These are phyloP conservation scores for Chamaecrista fasciculata DNA, from an alignment of 306 rosid genomes.

Conservation along the genomic window DNA sequence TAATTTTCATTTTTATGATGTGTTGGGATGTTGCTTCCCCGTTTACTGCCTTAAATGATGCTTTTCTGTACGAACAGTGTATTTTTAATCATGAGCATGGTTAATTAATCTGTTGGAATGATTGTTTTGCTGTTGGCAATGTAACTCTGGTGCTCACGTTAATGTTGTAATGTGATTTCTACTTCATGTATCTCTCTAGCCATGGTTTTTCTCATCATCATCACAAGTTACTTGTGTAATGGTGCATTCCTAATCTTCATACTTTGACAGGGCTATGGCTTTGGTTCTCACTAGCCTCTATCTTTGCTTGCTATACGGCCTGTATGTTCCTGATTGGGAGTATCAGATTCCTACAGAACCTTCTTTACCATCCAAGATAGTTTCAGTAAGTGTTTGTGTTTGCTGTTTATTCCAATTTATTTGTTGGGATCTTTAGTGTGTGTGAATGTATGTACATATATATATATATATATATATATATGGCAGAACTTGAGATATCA, in stretches of 20 bases:
- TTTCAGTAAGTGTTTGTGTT: conserved; percentile 59
- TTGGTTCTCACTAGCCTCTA: conserved; percentile 54
- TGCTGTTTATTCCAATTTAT: background rate
- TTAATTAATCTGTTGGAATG: too few relatives aligned
- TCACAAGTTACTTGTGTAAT: background rate
- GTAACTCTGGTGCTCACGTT: background rate
- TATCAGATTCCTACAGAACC: conserved; percentile 55
- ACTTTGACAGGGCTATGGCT: conserved; percentile 54
- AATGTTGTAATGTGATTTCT: background rate
- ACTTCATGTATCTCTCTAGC: conserved; percentile 8
- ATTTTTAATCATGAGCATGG: background rate
- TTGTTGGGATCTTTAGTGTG: background rate
- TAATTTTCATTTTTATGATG: background rate
- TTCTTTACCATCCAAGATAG: conserved; percentile 42
- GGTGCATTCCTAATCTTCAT: background rate
- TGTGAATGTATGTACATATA: too few relatives aligned
- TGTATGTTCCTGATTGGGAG: conserved; percentile 92
- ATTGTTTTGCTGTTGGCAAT: background rate
- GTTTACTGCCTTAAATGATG: too few relatives aligned
- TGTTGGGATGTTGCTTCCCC: background rate
- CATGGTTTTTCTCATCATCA: background rate
- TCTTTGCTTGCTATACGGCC: conserved; percentile 58
- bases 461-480: too few relatives aligned
- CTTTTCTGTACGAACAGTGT: background rate
- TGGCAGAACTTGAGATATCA: too few relatives aligned